A percentile compares a stretch with the other conserved stretches of the same genome.
These are phyloP conservation scores for Populus nigra DNA, from an alignment of 345 rosid genomes.

Conservation along the genomic window DNA sequence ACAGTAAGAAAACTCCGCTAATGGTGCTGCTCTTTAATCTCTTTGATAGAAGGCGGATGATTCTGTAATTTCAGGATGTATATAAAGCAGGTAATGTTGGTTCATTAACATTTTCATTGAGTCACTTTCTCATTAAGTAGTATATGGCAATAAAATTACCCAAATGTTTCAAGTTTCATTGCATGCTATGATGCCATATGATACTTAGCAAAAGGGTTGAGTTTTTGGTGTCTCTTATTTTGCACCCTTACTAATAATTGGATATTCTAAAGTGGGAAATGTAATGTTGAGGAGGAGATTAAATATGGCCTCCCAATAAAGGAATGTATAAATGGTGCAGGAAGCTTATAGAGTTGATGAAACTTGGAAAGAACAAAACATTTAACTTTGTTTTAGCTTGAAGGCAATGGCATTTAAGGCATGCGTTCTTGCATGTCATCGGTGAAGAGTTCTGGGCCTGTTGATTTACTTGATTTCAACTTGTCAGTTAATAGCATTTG, in stretches of 20 bases:
- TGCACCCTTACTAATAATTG: background rate
- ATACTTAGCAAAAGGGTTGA: background rate
- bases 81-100: constrained; percentile 57
- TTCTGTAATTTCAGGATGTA: constrained; percentile 41
- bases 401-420: background rate
- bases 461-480: background rate
- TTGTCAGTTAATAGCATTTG: background rate
- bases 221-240: background rate
- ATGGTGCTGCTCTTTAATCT: background rate
- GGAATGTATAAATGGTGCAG: background rate
- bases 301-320: background rate
- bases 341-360: background rate
- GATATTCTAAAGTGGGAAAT: background rate
- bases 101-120: too few relatives aligned
- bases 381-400: background rate
- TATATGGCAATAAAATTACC: background rate
- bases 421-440: background rate
- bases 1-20: background rate
- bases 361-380: background rate
- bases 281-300: background rate
- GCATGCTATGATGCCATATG: background rate
- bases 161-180: background rate
- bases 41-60: constrained; percentile 26
- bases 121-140: background rate
- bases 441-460: background rate